Base-by-base conservation (phyloP, 257 asterid genomes). In the Paraleonurus japonicus region DNA sequence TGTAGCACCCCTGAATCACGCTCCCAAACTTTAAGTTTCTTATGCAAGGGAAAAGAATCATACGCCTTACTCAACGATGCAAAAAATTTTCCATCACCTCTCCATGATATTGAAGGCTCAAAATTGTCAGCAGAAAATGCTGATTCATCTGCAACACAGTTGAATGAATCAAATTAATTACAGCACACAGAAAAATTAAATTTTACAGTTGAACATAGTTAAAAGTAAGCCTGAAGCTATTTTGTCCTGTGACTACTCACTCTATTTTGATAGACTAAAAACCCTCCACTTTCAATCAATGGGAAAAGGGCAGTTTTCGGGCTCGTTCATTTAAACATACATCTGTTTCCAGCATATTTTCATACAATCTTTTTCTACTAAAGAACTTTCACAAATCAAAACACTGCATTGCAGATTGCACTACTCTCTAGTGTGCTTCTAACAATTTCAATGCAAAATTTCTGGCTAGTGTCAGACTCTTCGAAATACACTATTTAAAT, bases 21-120 rank as follows among this genome's bases (percentile, higher is more conserved):
- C 75, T 92, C 99, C 99, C 99, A 95, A 71, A 92, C 96, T 87
- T 88, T 92, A 65, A 95, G 93, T 83, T 81, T 86, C 78, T 84
- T 88, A 23, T 39, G 82, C 67, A 72, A 70, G 74, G 83, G 69
- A 78, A 66, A 45, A 5, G 95, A 84, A 75, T 78, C 85, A 28
- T 75, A 79, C 82, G 76, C 85, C 80, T 77, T 82, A 79, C 93
- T 87, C 71, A 95, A 53, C 0, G 97, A 83, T 51, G 95, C 93
- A 75, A 95, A 92, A 77, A 77, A 95, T 72, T 86, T 92, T 19
- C 98, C 99, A 73, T 95, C 97, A 37, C 99, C 98, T 71, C 95
- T 87, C 97, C 99, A 95, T 7, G 98, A 81, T 55, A 95, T 83
- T 47, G 84, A 80, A 73, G 85, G 86, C 70, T 82, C 90, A 28